These are phyloP conservation scores for Linum trigynum DNA, from an alignment of 345 rosid species.

Conservation along the genomic window DNA sequence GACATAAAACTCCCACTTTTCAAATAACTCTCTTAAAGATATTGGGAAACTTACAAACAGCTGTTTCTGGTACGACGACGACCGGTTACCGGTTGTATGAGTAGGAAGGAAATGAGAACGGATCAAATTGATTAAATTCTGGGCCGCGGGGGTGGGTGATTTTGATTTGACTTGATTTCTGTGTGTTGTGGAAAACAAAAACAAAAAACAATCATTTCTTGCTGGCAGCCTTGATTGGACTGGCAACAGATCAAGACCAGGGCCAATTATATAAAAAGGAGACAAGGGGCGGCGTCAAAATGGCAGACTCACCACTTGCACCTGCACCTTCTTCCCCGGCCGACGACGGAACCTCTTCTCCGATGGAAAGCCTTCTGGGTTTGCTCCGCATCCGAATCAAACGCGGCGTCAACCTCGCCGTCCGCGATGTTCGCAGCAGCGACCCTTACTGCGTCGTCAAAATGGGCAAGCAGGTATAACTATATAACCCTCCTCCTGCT, in stretches of 20 bases:
- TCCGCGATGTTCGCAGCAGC: conserved; percentile 28
- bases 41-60: no score
- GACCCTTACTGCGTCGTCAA: conserved; percentile 34
- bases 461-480: conserved; percentile 10
- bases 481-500: no score
- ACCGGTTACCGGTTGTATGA: no score
- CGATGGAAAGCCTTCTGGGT: conserved; percentile 25
- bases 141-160: no score
- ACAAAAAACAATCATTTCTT: no score
- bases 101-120: no score
- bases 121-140: no score
- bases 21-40: no score
- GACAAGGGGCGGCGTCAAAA: background rate
- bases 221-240: background rate
- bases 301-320: background rate
- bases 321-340: background rate
- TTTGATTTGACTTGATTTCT: no score
- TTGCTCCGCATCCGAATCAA: conserved; percentile 24
- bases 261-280: background rate
- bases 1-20: no score
- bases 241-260: background rate
- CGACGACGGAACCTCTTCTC: background rate
- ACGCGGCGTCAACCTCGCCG: conserved; percentile 29
- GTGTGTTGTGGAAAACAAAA: no score
- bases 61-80: no score